phyloP scores from a whole-genome alignment of 1,284 basidiomycete species.

The Ceratobasidium sp. region DNA sequence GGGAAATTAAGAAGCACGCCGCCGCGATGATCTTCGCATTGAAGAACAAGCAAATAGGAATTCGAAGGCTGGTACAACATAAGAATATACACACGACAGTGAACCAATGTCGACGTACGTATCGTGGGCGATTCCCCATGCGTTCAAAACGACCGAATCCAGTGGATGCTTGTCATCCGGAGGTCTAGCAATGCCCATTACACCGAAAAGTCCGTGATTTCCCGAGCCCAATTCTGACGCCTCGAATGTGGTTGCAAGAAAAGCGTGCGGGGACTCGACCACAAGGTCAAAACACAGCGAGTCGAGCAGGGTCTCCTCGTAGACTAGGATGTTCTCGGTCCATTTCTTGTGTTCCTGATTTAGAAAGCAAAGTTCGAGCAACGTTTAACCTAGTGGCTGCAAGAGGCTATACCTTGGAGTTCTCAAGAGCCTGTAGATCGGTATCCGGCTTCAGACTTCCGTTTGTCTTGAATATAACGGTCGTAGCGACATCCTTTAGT shows the following conservation, averaged over 20 bases:
- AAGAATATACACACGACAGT: slow-evolving; percentile 57
- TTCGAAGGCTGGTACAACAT: slow-evolving; percentile 66
- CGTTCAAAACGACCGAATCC: slow-evolving; percentile 63
- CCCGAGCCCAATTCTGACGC: slow-evolving; percentile 45
- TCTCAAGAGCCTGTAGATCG: slow-evolving; percentile 52
- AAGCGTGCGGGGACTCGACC: slow-evolving; percentile 83
- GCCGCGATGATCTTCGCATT: slow-evolving; percentile 46
- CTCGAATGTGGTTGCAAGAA: slow-evolving; percentile 73
- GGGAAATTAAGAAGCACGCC: slow-evolving; percentile 47
- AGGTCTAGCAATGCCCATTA: slow-evolving; percentile 58
- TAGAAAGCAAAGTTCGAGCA: slow-evolving; percentile 41
- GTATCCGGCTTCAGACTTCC: slow-evolving; percentile 48
- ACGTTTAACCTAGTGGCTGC: neutral
- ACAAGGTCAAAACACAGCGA: slow-evolving; percentile 93
- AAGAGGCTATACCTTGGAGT: slow-evolving; percentile 67
- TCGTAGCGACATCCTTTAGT: slow-evolving; percentile 83
- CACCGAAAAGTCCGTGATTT: slow-evolving; percentile 57
- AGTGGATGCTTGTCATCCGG: slow-evolving; percentile 19
- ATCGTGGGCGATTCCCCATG: slow-evolving; percentile 86
- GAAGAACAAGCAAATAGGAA: slow-evolving; percentile 47
- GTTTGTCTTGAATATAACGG: slow-evolving; percentile 76
- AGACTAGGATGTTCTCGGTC: slow-evolving; percentile 78
- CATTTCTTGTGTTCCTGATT: slow-evolving; percentile 78
- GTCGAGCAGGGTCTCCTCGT: slow-evolving; percentile 87
- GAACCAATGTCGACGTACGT: slow-evolving; percentile 67